Evolutionary conservation across 2,329 filamentous ascomycete species (phyloP).

Genomic region (Harringtonia aguacate): DNA sequence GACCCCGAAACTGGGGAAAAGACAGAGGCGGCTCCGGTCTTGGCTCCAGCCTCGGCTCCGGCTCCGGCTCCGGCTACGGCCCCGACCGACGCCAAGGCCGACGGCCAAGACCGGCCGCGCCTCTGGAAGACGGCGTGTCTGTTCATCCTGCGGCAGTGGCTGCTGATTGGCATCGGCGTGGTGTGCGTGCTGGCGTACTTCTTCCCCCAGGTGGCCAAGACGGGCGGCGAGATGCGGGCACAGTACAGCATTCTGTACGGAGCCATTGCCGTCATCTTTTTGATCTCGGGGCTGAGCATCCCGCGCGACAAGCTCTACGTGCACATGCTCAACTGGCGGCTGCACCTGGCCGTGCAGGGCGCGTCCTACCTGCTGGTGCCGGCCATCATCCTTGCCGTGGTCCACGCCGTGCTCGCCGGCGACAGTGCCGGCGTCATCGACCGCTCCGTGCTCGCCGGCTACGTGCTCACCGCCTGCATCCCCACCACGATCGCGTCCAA

Average conservation of each 20-base stretch:
- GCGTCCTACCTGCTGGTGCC: conserved; percentile 59
- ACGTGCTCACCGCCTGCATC: conserved; percentile 56
- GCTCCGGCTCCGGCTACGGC: no score
- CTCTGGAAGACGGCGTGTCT: background rate
- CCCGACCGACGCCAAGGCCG: no score
- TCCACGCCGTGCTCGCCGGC: conserved; percentile 36
- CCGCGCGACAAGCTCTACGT: conserved; percentile 19
- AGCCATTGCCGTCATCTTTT: conserved; percentile 57
- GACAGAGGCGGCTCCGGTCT: no score
- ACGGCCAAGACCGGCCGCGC: no score
- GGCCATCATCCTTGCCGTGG: conserved; percentile 33
- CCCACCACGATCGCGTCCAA: conserved; percentile 66
- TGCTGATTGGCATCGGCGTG: conserved; percentile 50
- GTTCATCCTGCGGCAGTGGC: conserved; percentile 48
- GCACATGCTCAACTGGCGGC: conserved; percentile 25
- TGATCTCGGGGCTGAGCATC: conserved; percentile 61
- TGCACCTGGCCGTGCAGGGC: conserved; percentile 57
- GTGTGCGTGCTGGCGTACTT: conserved; percentile 34
- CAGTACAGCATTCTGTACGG: conserved; percentile 56
- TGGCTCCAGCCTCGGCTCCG: no score
- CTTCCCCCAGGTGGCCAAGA: conserved; percentile 35
- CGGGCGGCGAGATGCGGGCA: conserved; percentile 38
- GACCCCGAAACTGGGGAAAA: no score
- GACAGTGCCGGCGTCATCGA: conserved; percentile 45
- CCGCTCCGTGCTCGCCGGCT: conserved; percentile 53